Base-by-base conservation (phyloP, 345 rosid species). In the Linum usitatissimum region DNA sequence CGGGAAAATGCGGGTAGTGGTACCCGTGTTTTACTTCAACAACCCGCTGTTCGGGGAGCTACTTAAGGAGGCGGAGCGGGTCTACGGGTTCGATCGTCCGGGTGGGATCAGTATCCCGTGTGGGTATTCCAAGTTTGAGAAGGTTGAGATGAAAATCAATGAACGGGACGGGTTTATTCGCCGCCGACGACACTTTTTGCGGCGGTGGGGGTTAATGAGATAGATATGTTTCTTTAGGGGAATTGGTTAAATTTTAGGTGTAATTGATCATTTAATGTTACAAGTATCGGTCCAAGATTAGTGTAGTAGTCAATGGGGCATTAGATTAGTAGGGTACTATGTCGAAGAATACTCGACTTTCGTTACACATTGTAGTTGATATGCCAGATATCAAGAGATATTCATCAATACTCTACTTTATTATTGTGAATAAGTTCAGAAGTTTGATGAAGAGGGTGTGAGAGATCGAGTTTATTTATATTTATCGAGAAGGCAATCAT, bases 61-160 rank as follows among this genome's bases (percentile, higher is more conserved):
- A 69, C 66, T 92, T 76, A 80, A 75, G 73, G 83, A 85, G 72
- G 67, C 91, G 59, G 95, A 89, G 83, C 79, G 73, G 74, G 85
- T 78, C 30, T 78, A 85, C 74, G 96, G 96, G 75, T 85, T 76
- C 59, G 61, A 86, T 61, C 87, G 85, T 60, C 77, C 86, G 61
- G 88, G 93, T 40, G 89, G 89, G 76, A 85, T 92, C 66, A 85
- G 77, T 20, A 72, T 92, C 21, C 96, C 98, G 0, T 85, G 93
- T 60, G 76, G 84, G 72, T 70, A 82, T 59, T 84, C 95, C 20
- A 87, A 89, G 77, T 76, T 92, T 66, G 95, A 87, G 77, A 84
- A 77, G 65, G 83, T 92, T 51, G 81, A 83, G 80, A 79, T 62
- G 84, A 85, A 82, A 65, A 89, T 89, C 56, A 88, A 86, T 23